Conservation (phyloP, 345 rosid species). For the Chamaenerion angustifolium region DNA sequence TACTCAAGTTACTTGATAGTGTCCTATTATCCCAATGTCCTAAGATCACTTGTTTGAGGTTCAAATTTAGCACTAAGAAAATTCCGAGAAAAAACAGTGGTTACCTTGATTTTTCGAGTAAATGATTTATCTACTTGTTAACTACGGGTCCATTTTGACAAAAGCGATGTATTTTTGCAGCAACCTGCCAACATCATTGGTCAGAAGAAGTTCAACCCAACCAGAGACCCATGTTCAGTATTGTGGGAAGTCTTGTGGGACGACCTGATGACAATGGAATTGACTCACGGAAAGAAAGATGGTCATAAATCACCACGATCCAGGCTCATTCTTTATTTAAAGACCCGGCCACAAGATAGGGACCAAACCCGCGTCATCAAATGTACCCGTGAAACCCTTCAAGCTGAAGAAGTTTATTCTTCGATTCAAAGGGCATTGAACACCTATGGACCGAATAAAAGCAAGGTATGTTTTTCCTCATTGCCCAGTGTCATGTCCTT, state of each 20-base stretch:
- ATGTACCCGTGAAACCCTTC: constrained; percentile 58
- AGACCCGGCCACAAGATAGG: constrained; percentile 40
- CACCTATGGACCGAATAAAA: constrained; percentile 37
- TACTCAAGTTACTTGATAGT: neutral
- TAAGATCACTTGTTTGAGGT: too few species aligned
- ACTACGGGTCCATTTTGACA: too few species aligned
- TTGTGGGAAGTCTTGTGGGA: constrained; percentile 80
- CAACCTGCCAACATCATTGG: constrained; percentile 77
- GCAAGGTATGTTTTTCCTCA: constrained; percentile 33
- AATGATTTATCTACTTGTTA: too few species aligned
- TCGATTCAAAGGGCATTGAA: constrained; percentile 59
- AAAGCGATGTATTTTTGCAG: constrained; percentile 22
- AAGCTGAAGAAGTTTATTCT: constrained; percentile 55
- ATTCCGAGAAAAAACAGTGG: too few species aligned
- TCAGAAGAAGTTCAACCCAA: constrained; percentile 82
- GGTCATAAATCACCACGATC: constrained; percentile 61
- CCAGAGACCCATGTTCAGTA: constrained; percentile 84
- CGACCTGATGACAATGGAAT: constrained; percentile 73
- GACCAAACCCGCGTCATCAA: constrained; percentile 66
- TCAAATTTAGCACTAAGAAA: too few species aligned
- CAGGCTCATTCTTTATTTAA: constrained; percentile 45
- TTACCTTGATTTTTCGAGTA: too few species aligned
- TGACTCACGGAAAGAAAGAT: constrained; percentile 76
- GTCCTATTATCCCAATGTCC: neutral
- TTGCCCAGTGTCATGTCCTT: neutral